A percentile compares a stretch with the other conserved stretches of the same genome.
These are phyloP conservation scores for Rhizophagus sp. DNA, from an alignment of 192 early-diverging fungal species.

Conservation along the genomic window DNA sequence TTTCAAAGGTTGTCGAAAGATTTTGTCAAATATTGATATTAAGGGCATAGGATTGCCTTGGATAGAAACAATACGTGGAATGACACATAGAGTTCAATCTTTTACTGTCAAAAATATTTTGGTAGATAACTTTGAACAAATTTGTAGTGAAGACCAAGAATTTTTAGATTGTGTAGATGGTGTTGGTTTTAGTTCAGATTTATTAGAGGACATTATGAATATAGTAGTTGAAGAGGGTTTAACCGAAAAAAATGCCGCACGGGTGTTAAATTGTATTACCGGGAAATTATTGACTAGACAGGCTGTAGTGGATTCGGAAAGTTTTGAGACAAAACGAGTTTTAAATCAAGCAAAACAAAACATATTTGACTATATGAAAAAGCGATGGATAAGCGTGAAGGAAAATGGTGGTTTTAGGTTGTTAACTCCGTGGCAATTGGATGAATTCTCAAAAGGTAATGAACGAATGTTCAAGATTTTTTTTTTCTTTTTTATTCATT, in stretches of 20 bases:
- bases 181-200: constrained; percentile 24
- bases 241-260: constrained; percentile 18
- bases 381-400: constrained; percentile 15
- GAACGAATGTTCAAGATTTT: background rate
- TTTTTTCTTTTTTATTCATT: constrained; percentile 10
- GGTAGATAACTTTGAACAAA: constrained; percentile 27
- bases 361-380: constrained; percentile 29
- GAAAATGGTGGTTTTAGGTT: constrained; percentile 25
- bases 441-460: constrained; percentile 30
- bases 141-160: constrained; percentile 25
- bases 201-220: constrained; percentile 32
- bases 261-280: constrained; percentile 18
- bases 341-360: constrained; percentile 24
- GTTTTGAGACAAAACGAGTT: constrained; percentile 22
- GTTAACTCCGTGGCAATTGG: constrained; percentile 8
- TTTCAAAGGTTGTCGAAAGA: constrained; percentile 26
- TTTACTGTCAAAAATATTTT: constrained; percentile 11
- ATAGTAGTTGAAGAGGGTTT: constrained; percentile 24
- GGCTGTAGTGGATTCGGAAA: constrained; percentile 19
- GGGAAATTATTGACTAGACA: constrained; percentile 27
- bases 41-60: constrained; percentile 29
- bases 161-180: constrained; percentile 33
- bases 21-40: constrained; percentile 19
- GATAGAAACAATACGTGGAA: constrained; percentile 24
- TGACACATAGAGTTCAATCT: constrained; percentile 6